phyloP scores from a whole-genome alignment of 805 yeast species.

The Barnettozyma wickerhamii region DNA sequence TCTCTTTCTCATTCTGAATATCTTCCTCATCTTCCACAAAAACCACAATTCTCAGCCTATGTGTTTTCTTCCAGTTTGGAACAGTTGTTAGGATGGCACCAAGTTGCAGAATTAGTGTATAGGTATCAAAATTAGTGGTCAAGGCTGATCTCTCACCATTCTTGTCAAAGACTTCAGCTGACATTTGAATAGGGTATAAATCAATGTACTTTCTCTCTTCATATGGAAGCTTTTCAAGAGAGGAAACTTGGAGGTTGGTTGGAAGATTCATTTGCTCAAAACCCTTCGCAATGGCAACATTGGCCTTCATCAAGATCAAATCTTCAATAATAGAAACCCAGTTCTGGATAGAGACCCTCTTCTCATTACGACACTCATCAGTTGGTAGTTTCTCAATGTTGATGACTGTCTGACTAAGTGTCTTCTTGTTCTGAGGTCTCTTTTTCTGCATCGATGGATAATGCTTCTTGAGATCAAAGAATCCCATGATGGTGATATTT shows the following conservation, averaged over 20 bases:
- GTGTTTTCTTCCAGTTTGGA: constrained; percentile 84
- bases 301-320: constrained; percentile 78
- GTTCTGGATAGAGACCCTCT: constrained; percentile 62
- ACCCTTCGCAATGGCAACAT: constrained; percentile 92
- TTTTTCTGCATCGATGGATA: constrained; percentile 14
- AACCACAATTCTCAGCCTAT: constrained; percentile 73
- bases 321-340: constrained; percentile 96
- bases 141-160: constrained; percentile 61
- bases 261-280: constrained; percentile 71
- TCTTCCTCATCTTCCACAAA: constrained; percentile 80
- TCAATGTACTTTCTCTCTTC: constrained; percentile 60
- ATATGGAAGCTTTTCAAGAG: constrained; percentile 27
- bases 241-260: constrained; percentile 20
- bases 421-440: constrained; percentile 8
- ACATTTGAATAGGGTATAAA: constrained; percentile 95
- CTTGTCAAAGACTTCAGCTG: constrained; percentile 66
- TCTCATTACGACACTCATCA: constrained; percentile 68
- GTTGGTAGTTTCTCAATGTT: constrained; percentile 61
- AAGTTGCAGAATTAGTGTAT: constrained; percentile 85
- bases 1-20: constrained; percentile 58
- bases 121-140: constrained; percentile 93
- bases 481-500: constrained; percentile 88
- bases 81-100: constrained; percentile 94
- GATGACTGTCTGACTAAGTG: constrained; percentile 18
- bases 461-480: constrained; percentile 57